These are phyloP conservation scores for Laburnicola sp. DNA, from an alignment of 2,329 filamentous ascomycete species.

Conservation along the genomic window DNA sequence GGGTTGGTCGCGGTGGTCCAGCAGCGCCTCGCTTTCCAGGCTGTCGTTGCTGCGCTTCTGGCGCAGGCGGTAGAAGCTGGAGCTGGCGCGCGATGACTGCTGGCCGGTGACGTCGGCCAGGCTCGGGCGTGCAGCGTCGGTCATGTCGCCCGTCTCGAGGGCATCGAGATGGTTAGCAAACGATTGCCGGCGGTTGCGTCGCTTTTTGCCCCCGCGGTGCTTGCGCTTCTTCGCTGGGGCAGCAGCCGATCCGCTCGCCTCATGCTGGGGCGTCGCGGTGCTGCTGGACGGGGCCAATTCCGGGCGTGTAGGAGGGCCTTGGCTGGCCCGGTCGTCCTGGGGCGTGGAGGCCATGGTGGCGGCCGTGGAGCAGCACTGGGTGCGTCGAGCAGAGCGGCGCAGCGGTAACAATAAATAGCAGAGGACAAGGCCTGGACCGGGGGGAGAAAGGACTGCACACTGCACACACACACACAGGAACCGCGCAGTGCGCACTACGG, in stretches of 20 bases:
- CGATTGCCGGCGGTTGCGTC: conserved; percentile 74
- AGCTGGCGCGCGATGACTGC: conserved; percentile 42
- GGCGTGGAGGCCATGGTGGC: conserved; percentile 1
- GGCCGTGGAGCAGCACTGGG: not conserved
- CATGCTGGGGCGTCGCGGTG: not conserved
- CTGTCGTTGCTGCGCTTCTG: conserved; percentile 77
- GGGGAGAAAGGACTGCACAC: too few relatives aligned
- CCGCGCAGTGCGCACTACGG: not conserved
- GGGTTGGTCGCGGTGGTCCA: conserved; percentile 74
- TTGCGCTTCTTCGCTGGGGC: conserved; percentile 65
- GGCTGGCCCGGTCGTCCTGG: not conserved
- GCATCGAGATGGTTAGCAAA: conserved; percentile 63
- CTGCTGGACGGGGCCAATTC: not conserved
- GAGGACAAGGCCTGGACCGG: too few relatives aligned
- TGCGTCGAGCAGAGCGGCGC: not conserved
- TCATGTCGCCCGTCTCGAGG: conserved; percentile 59
- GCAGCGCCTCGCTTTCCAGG: conserved; percentile 81
- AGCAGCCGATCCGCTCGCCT: conserved; percentile 13
- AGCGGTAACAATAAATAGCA: not conserved
- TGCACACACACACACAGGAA: too few relatives aligned
- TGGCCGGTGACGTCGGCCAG: conserved; percentile 43
- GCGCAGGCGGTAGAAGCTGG: conserved; percentile 59
- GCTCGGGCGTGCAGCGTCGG: conserved; percentile 56
- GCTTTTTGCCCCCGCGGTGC: conserved; percentile 77
- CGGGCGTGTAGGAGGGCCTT: not conserved